Evolutionary conservation across 345 rosid species (phyloP), one percentile per base, ranked within the genome.

Genomic region (Litchi chinensis): DNA sequence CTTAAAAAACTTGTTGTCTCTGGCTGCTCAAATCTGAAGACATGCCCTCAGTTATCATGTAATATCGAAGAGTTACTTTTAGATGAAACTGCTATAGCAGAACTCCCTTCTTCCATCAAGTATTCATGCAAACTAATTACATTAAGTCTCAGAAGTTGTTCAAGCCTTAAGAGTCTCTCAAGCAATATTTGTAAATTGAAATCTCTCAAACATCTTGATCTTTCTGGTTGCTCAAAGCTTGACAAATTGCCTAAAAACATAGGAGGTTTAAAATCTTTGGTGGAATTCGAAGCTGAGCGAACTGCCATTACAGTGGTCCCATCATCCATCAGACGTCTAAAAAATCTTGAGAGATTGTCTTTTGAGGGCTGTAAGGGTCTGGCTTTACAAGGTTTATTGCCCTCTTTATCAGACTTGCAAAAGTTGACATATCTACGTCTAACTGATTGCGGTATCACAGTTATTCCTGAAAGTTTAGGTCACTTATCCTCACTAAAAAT

Each of bases 41-140:
- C 12, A n/a, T 22, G 84, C 43, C 79, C 87, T 21, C 6, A 77
- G 66, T 50, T 83, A 26, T 66, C 83, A 1, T 64, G 81, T 2
- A 78, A 80, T 69, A 79, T 85, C 66, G 10, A 77, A 44, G 56
- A 75, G 37, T 32, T 85, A 28, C 32, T 62, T 70, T 79, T 85
- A 50, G 80, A 64, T 75, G 87, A 79, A 48, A 48, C 54, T 48
- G 54, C 15, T 48, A 48, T 48, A 10, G 54, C 12, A 48, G 22
- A 57, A 57, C 6, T 67, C 22, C 50, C 70, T 5, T 18, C 70
- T 2, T 67, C 70, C 9, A 67, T 67, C 1, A 24, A n/a, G 10
- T 44, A 2, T 68, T 13, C 41, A 10, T 10, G 24, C 8, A 21
- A 18, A 41, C 72, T 68, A 10, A 56, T n/a, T n/a, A 5, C 8